phyloP scores from a whole-genome alignment of 1,284 basidiomycete species.

The Amylostereum areolatum region DNA sequence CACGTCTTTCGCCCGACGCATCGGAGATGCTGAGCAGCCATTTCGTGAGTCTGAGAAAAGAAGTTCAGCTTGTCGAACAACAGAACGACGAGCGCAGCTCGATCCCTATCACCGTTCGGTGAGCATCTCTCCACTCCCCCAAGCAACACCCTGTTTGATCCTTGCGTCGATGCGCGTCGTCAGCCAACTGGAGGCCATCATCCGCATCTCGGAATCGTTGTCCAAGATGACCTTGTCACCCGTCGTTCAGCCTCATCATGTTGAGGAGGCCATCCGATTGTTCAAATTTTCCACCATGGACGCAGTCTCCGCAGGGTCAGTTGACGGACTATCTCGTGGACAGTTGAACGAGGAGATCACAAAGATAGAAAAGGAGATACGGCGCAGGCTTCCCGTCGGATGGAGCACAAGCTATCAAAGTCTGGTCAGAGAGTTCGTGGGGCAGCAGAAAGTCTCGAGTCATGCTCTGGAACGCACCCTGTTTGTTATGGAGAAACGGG shows the following conservation, averaged over 20 bases:
- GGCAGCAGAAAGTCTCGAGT: conserved; percentile 83
- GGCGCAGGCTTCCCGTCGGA: conserved; percentile 86
- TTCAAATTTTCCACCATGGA: conserved; percentile 99
- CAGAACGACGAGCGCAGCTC: conserved; percentile 98
- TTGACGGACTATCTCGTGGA: conserved; percentile 89
- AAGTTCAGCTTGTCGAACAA: conserved; percentile 93
- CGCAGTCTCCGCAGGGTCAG: conserved; percentile 89
- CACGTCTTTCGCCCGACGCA: conserved; percentile 87
- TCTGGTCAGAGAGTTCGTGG: conserved; percentile 93
- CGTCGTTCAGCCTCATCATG: conserved; percentile 87
- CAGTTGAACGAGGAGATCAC: conserved; percentile 94
- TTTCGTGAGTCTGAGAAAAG: conserved; percentile 91
- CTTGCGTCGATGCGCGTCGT: not conserved
- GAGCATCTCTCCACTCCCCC: conserved; percentile 18
- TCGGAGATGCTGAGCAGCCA: conserved; percentile 97
- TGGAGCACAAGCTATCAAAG: conserved; percentile 97
- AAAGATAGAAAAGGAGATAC: conserved; percentile 88
- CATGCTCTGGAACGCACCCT: conserved; percentile 93
- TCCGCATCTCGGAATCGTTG: conserved; percentile 95
- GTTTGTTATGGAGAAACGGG: conserved; percentile 92
- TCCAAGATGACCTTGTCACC: conserved; percentile 92
- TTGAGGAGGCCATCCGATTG: conserved; percentile 95
- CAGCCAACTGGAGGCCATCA: conserved; percentile 98
- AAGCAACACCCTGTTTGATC: not conserved
- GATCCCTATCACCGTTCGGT: conserved; percentile 98